Conservation (phyloP, 768 basidiomycete genomes). For the Macrocybe gigantea region DNA sequence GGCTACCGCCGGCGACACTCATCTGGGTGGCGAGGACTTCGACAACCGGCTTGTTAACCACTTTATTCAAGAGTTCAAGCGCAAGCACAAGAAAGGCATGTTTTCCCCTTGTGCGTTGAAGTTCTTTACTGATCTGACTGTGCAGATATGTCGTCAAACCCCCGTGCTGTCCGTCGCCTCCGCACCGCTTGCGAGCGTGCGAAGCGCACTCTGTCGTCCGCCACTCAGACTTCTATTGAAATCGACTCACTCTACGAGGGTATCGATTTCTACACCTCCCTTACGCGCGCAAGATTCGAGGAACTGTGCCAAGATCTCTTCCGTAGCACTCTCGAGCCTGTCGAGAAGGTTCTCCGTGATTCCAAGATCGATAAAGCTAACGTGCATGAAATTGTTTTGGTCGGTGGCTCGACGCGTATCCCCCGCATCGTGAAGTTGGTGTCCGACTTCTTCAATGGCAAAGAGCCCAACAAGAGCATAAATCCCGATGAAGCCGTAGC, state of each 20-base stretch:
- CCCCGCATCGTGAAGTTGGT: constrained; percentile 97
- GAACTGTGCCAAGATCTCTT: constrained; percentile 94
- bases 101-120: constrained; percentile 2
- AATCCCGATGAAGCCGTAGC: constrained; percentile 99
- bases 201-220: constrained; percentile 96
- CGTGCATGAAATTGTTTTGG: constrained; percentile 96
- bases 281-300: constrained; percentile 98
- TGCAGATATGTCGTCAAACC: constrained; percentile 80
- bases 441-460: constrained; percentile 97
- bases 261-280: constrained; percentile 96
- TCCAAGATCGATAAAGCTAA: constrained; percentile 96
- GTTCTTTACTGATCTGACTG: constrained; percentile 7
- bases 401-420: constrained; percentile 98
- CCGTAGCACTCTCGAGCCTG: constrained; percentile 88
- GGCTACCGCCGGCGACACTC: constrained; percentile 97
- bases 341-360: constrained; percentile 97
- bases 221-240: constrained; percentile 94
- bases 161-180: constrained; percentile 94
- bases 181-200: constrained; percentile 98
- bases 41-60: constrained; percentile 97
- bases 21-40: constrained; percentile 97
- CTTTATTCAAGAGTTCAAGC: constrained; percentile 96
- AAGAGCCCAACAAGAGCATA: constrained; percentile 98
- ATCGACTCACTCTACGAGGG: constrained; percentile 98
- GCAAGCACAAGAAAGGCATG: constrained; percentile 91